phyloP scores from a whole-genome alignment of 2,329 filamentous ascomycete species.

The Zymoseptoria pseudotritici region DNA sequence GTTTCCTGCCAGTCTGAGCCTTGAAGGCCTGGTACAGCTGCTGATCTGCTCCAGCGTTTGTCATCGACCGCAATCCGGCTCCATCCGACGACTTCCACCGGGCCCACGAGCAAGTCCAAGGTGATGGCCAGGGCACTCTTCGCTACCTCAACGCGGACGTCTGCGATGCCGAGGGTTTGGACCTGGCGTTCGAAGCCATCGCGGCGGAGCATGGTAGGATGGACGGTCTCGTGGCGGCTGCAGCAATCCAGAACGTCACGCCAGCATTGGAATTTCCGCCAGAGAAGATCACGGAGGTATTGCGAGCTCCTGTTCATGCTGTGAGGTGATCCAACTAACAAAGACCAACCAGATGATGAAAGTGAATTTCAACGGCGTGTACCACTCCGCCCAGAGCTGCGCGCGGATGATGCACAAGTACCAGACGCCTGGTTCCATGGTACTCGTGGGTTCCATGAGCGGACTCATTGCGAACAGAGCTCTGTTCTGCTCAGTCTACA shows the following conservation, averaged over 20 bases:
- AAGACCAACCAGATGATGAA: conserved; percentile 34
- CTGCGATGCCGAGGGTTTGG: conserved; percentile 29
- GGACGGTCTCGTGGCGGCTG: conserved; percentile 27
- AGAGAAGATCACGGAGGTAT: conserved; percentile 20
- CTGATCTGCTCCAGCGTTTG: conserved; percentile 35
- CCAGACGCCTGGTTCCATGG: conserved; percentile 44
- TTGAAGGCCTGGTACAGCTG: not conserved
- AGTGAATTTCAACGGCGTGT: conserved; percentile 45
- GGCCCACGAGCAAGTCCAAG: conserved; percentile 32
- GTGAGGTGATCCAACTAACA: conserved; percentile 28
- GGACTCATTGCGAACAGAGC: conserved; percentile 30
- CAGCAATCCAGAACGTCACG: conserved; percentile 25
- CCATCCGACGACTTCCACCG: conserved; percentile 38
- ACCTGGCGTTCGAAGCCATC: conserved; percentile 21
- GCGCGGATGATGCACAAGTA: conserved; percentile 43
- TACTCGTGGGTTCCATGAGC: conserved; percentile 46
- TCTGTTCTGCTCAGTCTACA: conserved; percentile 13
- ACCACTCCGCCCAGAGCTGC: conserved; percentile 40
- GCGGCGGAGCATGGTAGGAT: conserved; percentile 21
- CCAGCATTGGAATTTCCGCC: conserved; percentile 30
- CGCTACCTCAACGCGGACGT: conserved; percentile 44
- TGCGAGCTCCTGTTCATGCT: not conserved
- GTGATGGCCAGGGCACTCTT: conserved; percentile 34
- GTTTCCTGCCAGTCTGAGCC: not conserved
- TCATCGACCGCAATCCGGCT: conserved; percentile 39